These are phyloP conservation scores for Trichosporon sp. DNA, from an alignment of 1,284 basidiomycete species.

Conservation along the genomic window DNA sequence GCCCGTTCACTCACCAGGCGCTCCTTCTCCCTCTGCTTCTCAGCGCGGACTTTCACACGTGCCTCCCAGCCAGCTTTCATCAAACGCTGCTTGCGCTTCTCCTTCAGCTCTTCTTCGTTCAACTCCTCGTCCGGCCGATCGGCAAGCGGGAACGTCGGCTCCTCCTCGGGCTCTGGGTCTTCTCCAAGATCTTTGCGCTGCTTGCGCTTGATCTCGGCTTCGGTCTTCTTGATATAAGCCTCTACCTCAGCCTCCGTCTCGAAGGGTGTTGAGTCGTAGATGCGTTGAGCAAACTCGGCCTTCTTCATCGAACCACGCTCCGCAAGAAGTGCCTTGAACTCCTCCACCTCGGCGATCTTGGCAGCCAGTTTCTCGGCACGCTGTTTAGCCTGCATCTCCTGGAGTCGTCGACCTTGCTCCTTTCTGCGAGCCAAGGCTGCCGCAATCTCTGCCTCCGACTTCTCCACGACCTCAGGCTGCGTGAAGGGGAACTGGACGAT, in stretches of 20 bases:
- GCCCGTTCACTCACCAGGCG: constrained; percentile 48
- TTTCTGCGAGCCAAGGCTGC: constrained; percentile 70
- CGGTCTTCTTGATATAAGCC: constrained; percentile 70
- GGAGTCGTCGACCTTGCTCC: constrained; percentile 80
- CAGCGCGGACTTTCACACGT: constrained; percentile 73
- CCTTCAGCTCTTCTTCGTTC: constrained; percentile 87
- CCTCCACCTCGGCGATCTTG: constrained; percentile 65
- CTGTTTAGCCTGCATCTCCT: constrained; percentile 86
- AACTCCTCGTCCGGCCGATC: constrained; percentile 90
- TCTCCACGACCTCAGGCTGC: constrained; percentile 67
- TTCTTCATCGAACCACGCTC: constrained; percentile 64
- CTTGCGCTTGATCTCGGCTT: constrained; percentile 60
- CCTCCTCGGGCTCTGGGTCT: constrained; percentile 60
- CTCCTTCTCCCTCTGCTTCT: constrained; percentile 80
- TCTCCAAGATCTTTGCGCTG: constrained; percentile 68
- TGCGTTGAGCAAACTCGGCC: constrained; percentile 64
- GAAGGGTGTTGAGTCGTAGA: constrained; percentile 59
- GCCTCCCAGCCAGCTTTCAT: constrained; percentile 95
- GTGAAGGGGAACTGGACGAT: constrained; percentile 82
- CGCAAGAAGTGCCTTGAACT: constrained; percentile 65
- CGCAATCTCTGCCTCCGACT: constrained; percentile 84
- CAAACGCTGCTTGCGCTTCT: constrained; percentile 89
- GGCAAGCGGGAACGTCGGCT: constrained; percentile 79
- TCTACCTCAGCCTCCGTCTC: constrained; percentile 64
- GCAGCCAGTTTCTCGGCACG: constrained; percentile 65